Evolutionary conservation across 106 monocot species (phyloP), one percentile per base, ranked within the genome.

Genomic region (Apostasia shenzhenica): DNA sequence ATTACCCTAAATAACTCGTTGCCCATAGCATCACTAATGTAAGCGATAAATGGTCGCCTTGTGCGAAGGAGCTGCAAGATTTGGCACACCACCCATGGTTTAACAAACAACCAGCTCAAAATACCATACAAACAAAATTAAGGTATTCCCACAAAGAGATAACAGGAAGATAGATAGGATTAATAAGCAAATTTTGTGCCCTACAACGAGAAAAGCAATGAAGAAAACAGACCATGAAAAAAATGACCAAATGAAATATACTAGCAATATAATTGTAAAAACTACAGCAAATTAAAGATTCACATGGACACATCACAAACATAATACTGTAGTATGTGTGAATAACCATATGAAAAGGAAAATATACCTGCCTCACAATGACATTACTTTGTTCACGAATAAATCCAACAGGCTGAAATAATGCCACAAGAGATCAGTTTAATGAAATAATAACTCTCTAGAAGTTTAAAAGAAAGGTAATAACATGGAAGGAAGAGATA

Each of bases 1-100:
- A 72, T 78, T 83, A 99, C 97, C 75, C 62, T 89, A 81, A 92
- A 99, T 76, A 99, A 83, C 75, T 99, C 97, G 73, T 87, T 87
- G 54, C 97, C 97, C 82, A 70, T 72, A 56, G 83, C 80, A 85
- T 99, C 97, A 57, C 48, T 85, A 68, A 99, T 83, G 46, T 78
- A 55, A 71, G 97, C 97, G 76, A 79, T 75, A 72, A 99, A 99
- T 70, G 97, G 97, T 55, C 97, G 86, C 41, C 97, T 86, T 83
- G 86, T 57, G 55, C 92, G 92, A 77, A 99, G 84, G 73, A 99
- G 69, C 97, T 99, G 77, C 70, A 85, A 62, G 14, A 57, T 14
- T 79, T 70, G 54, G 39, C 67, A 55, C 63, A 61, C 49, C 56
- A 48, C 38, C 53, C 53, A 43, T 48, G 8, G 13, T 72, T 59